These are phyloP conservation scores for Drechslerella stenobrocha DNA, from an alignment of 2,329 filamentous ascomycete genomes.

Conservation along the genomic window DNA sequence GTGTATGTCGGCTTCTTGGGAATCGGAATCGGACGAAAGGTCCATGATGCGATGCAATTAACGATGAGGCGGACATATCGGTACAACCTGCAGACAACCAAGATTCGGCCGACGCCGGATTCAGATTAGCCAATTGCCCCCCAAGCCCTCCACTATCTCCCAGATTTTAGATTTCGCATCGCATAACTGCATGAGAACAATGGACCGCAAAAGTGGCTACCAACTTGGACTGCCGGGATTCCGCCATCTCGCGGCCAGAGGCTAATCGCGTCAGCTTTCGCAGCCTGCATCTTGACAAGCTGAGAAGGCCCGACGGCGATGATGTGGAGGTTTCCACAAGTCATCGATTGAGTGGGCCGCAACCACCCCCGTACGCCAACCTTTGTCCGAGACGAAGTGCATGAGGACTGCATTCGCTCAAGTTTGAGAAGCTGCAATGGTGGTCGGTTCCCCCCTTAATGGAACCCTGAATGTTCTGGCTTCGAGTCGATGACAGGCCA, in stretches of 20 bases:
- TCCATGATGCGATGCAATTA: conserved; percentile 83
- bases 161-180: conserved; percentile 15
- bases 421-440: conserved; percentile 46
- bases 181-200: conserved; percentile 4
- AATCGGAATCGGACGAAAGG: conserved; percentile 80
- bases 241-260: conserved; percentile 15
- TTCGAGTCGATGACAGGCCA: conserved; percentile 37
- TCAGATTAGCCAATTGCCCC: conserved; percentile 31
- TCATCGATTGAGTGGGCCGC: conserved; percentile 38
- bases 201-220: not conserved
- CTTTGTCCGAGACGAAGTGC: conserved; percentile 47
- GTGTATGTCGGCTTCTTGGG: conserved; percentile 74
- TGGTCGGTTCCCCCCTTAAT: conserved; percentile 36
- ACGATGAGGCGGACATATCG: conserved; percentile 83
- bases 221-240: conserved; percentile 7
- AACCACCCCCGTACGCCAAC: conserved; percentile 29
- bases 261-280: conserved; percentile 41
- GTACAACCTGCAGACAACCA: conserved; percentile 67
- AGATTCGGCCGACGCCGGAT: conserved; percentile 31
- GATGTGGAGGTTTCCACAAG: conserved; percentile 46
- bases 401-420: conserved; percentile 27
- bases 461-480: conserved; percentile 33
- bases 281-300: conserved; percentile 20
- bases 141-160: conserved; percentile 1
- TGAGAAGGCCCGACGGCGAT: conserved; percentile 39